phyloP scores from a whole-genome alignment of 108 stramenopile genomes.

The Stephanodiscus triporus region DNA sequence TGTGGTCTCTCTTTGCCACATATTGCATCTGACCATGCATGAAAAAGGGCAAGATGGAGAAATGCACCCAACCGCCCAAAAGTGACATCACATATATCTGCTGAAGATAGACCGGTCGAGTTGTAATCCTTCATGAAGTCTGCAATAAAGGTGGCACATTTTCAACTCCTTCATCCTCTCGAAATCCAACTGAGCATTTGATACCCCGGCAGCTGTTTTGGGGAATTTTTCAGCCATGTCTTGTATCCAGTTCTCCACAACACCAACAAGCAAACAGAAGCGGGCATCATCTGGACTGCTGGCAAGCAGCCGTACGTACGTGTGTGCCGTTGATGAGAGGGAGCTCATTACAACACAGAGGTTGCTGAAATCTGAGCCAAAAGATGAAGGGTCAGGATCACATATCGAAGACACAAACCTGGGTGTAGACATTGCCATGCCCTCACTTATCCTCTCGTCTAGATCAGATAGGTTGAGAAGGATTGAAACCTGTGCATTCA shows the following conservation, averaged over 20 bases:
- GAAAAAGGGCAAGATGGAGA: slow-evolving; percentile 1
- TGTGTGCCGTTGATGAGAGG: background rate
- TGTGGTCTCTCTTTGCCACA: slow-evolving; percentile 4
- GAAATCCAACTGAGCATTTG: slow-evolving; percentile 3
- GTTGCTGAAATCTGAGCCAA: background rate
- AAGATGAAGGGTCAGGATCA: background rate
- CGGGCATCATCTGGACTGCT: background rate
- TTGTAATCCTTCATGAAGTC: background rate
- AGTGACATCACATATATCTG: background rate
- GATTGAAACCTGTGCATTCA: background rate
- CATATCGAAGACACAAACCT: background rate
- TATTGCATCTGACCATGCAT: slow-evolving; percentile 10
- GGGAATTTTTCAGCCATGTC: background rate
- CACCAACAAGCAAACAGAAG: background rate
- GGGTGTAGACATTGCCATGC: background rate
- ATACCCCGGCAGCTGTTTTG: background rate
- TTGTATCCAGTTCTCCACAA: background rate
- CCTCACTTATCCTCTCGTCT: background rate
- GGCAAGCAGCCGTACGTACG: background rate
- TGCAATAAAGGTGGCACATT: background rate
- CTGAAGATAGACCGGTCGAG: background rate
- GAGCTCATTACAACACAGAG: background rate
- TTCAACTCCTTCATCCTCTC: background rate
- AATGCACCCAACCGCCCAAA: background rate
- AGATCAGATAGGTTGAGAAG: background rate